phyloP scores from a whole-genome alignment of 202 grass and related monocot genomes.

The Tripidium arundinaceum region DNA sequence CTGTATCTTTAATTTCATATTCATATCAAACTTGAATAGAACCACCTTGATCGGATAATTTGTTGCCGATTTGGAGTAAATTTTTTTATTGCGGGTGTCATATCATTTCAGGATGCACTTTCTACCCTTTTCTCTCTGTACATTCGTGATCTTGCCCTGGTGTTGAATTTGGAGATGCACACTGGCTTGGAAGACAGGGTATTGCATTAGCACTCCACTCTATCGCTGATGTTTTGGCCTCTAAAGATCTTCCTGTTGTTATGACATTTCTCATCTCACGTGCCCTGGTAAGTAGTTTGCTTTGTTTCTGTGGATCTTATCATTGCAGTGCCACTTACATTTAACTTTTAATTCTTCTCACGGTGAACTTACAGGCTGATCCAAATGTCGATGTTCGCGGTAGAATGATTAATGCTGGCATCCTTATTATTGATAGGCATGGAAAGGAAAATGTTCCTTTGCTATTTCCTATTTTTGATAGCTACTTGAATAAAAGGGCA shows the following conservation, averaged over 20 bases:
- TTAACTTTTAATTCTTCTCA: slow-evolving; percentile 22
- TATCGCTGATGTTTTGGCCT: slow-evolving; percentile 78
- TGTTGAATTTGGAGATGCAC: slow-evolving; percentile 54
- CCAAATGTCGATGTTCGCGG: slow-evolving; percentile 86
- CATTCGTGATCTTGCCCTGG: slow-evolving; percentile 65
- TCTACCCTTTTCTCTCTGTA: slow-evolving; percentile 85
- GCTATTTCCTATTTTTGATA: slow-evolving; percentile 98
- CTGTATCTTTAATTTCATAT: slow-evolving; percentile 9
- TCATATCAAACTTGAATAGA: slow-evolving; percentile 3
- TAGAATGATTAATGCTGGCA: slow-evolving; percentile 98
- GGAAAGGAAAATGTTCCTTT: slow-evolving; percentile 98
- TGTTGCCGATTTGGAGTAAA: background rate
- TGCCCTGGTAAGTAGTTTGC: slow-evolving; percentile 59
- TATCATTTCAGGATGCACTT: slow-evolving; percentile 71
- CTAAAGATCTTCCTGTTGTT: slow-evolving; percentile 91
- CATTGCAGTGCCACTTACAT: background rate
- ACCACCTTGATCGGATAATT: slow-evolving; percentile 3
- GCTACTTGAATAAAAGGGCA: slow-evolving; percentile 98
- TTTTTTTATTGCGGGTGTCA: background rate
- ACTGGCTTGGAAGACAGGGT: slow-evolving; percentile 92
- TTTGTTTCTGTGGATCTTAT: slow-evolving; percentile 24
- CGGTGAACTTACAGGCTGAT: slow-evolving; percentile 67
- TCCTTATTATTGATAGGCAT: slow-evolving; percentile 93
- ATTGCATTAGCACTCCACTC: slow-evolving; percentile 92
- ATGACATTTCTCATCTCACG: slow-evolving; percentile 99